Evolutionary conservation across 2,329 filamentous ascomycete species (phyloP), one percentile per base, ranked within the genome.

Genomic region (Karstenula rhodostoma): DNA sequence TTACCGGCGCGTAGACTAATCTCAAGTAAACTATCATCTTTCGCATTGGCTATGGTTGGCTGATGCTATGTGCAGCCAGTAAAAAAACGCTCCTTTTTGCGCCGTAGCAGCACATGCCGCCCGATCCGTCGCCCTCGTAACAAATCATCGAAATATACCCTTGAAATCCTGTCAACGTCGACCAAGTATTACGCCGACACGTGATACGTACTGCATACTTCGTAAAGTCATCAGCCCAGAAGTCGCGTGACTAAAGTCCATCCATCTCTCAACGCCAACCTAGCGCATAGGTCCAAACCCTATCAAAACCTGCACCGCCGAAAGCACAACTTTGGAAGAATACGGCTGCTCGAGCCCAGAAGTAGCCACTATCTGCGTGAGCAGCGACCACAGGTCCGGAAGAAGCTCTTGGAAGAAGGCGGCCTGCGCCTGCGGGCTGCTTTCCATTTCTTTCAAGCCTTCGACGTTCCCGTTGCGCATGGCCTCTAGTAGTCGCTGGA

Each of bases 321-420:
- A 58, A 32, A 58, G 43, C 25, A 58, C 56, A n/a, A 52, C 48
- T 25, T 51, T 58, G n/a, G 56, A 58, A 25, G 56, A 58, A 35
- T 58, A 51, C 40, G 56, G 48, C 22, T 58, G 56, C 40, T 58
- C 56, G 3, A 58, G 43, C n/a, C 56, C 56, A 8, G 56, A 58
- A 15, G 56, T 50, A 33, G 47, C 48, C 25, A 58, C 56, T 13
- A 58, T 58, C 19, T 51, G 56, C 13, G 35, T 58, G 15, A 58
- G 44, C 17, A 58, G 48, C 29, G 56, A 50, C 56, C 56, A 58
- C 23, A 58, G 27, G 40, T 58, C 56, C 19, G 56, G 56, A 4
- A 58, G 43, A 19, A 51, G 47, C 37, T 58, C 56, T 51, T 58
- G 56, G 48, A 58, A 58, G 29, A 58, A 58, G 15, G 56, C 47